A percentile compares a stretch with the other conserved stretches of the same genome.
phyloP scores from a whole-genome alignment of 768 basidiomycete genomes.

The Leccinum subgranulosum region DNA sequence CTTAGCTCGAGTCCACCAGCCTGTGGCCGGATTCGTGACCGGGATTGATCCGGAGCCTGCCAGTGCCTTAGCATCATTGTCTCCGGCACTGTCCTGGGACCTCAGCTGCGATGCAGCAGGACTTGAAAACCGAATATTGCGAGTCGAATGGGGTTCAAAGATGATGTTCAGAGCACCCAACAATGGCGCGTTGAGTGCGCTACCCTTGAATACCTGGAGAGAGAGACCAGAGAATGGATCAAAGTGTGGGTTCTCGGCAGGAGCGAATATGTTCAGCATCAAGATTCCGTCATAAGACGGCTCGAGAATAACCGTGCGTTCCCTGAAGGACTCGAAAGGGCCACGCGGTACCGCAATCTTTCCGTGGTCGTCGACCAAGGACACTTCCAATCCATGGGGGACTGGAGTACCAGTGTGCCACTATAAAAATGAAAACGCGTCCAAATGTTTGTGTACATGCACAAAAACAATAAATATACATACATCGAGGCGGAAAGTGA shows the following conservation, averaged over 20 bases:
- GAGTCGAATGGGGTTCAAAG: slow-evolving; percentile 10
- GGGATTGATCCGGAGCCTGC: not conserved
- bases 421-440: not conserved
- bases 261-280: slow-evolving; percentile 4
- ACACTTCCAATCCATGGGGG: slow-evolving; percentile 3
- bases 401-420: not conserved
- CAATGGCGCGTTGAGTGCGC: not conserved
- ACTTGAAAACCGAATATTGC: slow-evolving; percentile 10
- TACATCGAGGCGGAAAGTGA: slow-evolving; percentile 3
- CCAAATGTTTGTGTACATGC: not conserved
- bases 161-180: slow-evolving; percentile 12
- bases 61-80: not conserved
- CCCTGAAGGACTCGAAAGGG: not conserved
- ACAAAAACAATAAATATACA: not conserved
- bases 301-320: not conserved
- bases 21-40: slow-evolving; percentile 8
- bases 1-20: slow-evolving; percentile 6
- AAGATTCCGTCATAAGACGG: slow-evolving; percentile 3
- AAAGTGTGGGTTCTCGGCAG: not conserved
- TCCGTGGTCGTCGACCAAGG: slow-evolving; percentile 6
- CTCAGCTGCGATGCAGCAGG: slow-evolving; percentile 3
- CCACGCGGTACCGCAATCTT: not conserved
- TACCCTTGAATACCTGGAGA: not conserved
- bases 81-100: not conserved
- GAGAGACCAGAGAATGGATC: slow-evolving; percentile 9